A percentile compares a stretch with the other conserved stretches of the same genome.
Evolutionary conservation across 768 basidiomycete species (phyloP).

Genomic region (Tricholoma furcatifolium): DNA sequence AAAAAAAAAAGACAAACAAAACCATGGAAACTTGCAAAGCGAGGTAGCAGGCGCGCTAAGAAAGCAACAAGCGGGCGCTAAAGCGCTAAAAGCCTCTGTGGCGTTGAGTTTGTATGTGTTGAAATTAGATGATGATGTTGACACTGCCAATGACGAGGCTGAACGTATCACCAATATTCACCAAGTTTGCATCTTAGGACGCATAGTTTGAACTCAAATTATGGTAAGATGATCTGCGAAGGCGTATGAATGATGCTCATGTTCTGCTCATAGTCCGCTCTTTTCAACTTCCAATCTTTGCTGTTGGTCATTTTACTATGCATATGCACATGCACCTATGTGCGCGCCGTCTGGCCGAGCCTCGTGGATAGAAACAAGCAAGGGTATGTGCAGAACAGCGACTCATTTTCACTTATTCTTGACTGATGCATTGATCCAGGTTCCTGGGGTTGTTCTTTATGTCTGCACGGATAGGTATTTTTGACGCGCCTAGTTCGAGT

Average conservation of each 20-base stretch:
- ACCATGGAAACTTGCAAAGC: too few relatives aligned
- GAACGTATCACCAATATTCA: too few relatives aligned
- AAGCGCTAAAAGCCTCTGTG: too few relatives aligned
- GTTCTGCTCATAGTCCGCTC: constrained; percentile 59
- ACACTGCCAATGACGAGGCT: not conserved
- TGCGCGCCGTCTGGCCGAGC: constrained; percentile 85
- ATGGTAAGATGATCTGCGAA: too few relatives aligned
- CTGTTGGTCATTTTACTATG: constrained; percentile 89
- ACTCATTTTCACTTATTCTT: not conserved
- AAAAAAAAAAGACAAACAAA: too few relatives aligned
- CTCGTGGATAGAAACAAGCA: constrained; percentile 92
- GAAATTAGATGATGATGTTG: not conserved
- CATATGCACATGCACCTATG: constrained; percentile 97
- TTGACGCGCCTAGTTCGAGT: not conserved
- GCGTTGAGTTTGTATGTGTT: not conserved
- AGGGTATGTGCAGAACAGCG: constrained; percentile 58
- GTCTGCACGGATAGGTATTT: constrained; percentile 88
- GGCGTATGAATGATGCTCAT: not conserved
- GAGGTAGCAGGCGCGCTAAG: too few relatives aligned
- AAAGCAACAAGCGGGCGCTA: too few relatives aligned
- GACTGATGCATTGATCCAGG: constrained; percentile 36
- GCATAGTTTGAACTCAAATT: too few relatives aligned
- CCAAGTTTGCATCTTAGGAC: too few relatives aligned
- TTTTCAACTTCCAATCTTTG: constrained; percentile 97
- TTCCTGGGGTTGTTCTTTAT: constrained; percentile 94